Conservation (phyloP, 805 yeast genomes). For the Kazachstania kunashirensis region DNA sequence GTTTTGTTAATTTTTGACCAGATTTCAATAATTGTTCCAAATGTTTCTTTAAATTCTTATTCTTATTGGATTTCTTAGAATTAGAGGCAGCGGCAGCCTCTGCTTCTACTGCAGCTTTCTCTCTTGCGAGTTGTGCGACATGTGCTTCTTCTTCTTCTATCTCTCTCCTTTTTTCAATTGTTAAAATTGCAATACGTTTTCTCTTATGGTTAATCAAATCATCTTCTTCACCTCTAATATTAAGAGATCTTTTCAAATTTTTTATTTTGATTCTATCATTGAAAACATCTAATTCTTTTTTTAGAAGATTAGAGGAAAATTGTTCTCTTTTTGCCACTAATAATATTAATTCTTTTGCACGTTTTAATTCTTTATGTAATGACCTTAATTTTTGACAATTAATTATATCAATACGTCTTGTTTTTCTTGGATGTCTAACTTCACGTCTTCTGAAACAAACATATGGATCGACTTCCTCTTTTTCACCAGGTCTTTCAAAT, state of each 20-base stretch:
- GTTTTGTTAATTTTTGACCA: slow-evolving; percentile 19
- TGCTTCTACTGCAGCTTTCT: slow-evolving; percentile 13
- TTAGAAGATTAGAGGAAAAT: slow-evolving; percentile 39
- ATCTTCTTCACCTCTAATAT: slow-evolving; percentile 77
- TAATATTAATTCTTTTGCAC: slow-evolving; percentile 60
- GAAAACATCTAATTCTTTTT: slow-evolving; percentile 58
- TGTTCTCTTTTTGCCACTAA: slow-evolving; percentile 60
- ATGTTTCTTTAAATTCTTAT: slow-evolving; percentile 15
- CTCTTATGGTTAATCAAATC: slow-evolving; percentile 70
- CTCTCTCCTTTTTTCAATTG: slow-evolving; percentile 15
- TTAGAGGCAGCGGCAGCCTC: slow-evolving; percentile 13
- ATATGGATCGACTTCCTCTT: slow-evolving; percentile 91
- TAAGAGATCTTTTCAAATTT: slow-evolving; percentile 60
- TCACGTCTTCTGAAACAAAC: slow-evolving; percentile 93
- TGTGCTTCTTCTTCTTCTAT: slow-evolving; percentile 10
- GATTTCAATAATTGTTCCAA: slow-evolving; percentile 15
- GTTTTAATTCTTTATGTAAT: slow-evolving; percentile 65
- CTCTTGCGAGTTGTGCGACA: slow-evolving; percentile 12
- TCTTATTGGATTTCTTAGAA: slow-evolving; percentile 3
- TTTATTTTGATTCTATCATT: slow-evolving; percentile 65
- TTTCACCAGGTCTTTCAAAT: slow-evolving; percentile 79
- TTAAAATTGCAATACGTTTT: slow-evolving; percentile 31
- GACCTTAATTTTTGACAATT: slow-evolving; percentile 74
- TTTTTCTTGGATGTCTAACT: slow-evolving; percentile 88
- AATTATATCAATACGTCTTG: slow-evolving; percentile 86